Evolutionary conservation across 2,329 filamentous ascomycete genomes (phyloP), one percentile per base, ranked within the genome.

Genomic region (Fusarium nematophilum): DNA sequence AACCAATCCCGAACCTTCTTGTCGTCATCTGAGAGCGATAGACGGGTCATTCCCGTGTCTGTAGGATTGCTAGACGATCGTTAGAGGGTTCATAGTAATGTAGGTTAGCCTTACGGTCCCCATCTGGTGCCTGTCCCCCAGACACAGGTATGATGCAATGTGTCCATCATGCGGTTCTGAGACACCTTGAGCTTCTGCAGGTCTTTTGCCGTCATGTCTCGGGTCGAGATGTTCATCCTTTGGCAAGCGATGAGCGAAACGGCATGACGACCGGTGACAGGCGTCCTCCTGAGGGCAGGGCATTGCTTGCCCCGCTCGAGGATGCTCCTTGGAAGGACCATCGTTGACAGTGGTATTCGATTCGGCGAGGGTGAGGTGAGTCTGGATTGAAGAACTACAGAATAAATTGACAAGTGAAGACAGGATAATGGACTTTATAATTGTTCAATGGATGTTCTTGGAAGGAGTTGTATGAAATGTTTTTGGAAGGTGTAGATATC

Each of bases 1-100:
- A 95, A 93, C 91, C 91, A 95, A 71, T 91, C 86, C 31, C 91
- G 85, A 10, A 84, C 90, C 66, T 84, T 75, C 69, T 88, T 90
- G 71, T 94, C 91, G 2, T 86, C 79, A 65, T 93, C 86, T 3
- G 87, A 88, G 17, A 94, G 81, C 3, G 90, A 79, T 1, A 94
- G 83, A 2, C 91, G 87, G 21, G 86, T 84, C 91, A 94, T 94
- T 53, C 91, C 91, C 1, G 88, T 90, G 54, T 93, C 88, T 7
- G 70, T 59, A 3, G 66, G 62, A 11, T 64, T 67, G 13, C 68
- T 72, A 3, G 6, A 8, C 11, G 10, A 44, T 37, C 26, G 43
- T 59, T 29, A 63, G 45, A 29, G 8, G 9, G n/a, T 17, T 23
- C 21, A 15, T 11, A 3, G 8, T 5, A 7, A 11, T 2, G 0